Conservation (phyloP, 2,329 filamentous ascomycete species). For the Pseudogymnoascus sp. region DNA sequence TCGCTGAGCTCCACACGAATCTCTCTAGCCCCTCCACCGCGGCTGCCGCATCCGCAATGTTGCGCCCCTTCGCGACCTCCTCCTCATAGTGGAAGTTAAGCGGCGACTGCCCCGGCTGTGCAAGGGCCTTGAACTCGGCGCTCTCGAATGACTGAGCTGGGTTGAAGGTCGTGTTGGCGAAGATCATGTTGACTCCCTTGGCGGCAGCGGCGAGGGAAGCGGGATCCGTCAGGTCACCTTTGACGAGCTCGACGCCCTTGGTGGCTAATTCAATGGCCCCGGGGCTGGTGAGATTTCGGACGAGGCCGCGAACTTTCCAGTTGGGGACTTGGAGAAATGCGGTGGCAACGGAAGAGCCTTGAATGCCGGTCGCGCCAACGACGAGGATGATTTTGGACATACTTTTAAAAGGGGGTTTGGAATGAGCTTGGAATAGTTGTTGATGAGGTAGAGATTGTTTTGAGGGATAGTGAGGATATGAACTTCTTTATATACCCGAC, state of each 20-base stretch:
- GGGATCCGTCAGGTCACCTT: conserved; percentile 33
- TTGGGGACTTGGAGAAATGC: conserved; percentile 16
- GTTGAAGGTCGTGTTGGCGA: conserved; percentile 36
- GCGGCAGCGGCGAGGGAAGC: conserved; percentile 33
- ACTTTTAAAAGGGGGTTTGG: background rate
- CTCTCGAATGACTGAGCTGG: conserved; percentile 12
- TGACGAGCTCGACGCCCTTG: conserved; percentile 34
- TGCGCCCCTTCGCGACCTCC: conserved; percentile 31
- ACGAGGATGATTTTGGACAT: background rate
- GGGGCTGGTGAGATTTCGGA: conserved; percentile 14
- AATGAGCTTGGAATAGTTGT: background rate
- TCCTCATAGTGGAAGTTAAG: conserved; percentile 22
- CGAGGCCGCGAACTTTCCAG: conserved; percentile 17
- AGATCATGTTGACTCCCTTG: conserved; percentile 39
- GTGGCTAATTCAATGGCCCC: conserved; percentile 28
- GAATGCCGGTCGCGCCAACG: background rate
- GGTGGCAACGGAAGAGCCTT: conserved; percentile 16
- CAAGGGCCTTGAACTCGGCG: conserved; percentile 8
- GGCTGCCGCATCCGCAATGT: conserved; percentile 31
- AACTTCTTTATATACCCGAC: background rate
- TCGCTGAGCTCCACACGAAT: conserved; percentile 32
- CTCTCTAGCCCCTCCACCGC: conserved; percentile 28
- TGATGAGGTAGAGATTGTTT: background rate
- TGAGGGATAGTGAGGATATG: background rate
- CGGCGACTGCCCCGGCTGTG: conserved; percentile 16